Evolutionary conservation across 371 early-diverging fungal genomes (phyloP).

Genomic region (Lichtheimia ramosa): DNA sequence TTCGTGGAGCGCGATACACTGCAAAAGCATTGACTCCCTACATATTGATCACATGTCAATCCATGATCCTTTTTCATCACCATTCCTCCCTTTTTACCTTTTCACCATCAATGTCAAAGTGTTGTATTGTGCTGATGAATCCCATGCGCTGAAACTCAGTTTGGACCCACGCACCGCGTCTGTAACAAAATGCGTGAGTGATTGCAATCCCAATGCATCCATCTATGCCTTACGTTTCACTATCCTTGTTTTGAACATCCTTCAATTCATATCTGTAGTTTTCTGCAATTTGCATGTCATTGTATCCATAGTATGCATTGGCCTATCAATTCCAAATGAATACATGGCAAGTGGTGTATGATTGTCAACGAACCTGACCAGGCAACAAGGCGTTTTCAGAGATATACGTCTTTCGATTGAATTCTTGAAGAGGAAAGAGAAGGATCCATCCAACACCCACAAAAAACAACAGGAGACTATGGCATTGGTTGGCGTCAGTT

Average conservation of each 20-base stretch:
- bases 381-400: slow-evolving; percentile 87
- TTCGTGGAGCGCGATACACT: slow-evolving; percentile 79
- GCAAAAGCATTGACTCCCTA: slow-evolving; percentile 83
- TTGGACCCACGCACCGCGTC: slow-evolving; percentile 55
- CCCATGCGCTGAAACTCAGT: slow-evolving; percentile 55
- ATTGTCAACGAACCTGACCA: slow-evolving; percentile 55
- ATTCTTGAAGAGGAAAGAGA: slow-evolving; percentile 51
- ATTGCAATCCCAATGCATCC: too few relatives aligned
- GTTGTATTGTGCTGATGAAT: slow-evolving; percentile 60
- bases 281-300: slow-evolving; percentile 54
- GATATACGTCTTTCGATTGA: slow-evolving; percentile 61
- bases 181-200: slow-evolving; percentile 9
- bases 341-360: not conserved
- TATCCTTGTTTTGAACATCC: not conserved
- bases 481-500: not conserved
- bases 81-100: too few relatives aligned
- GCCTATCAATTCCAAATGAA: slow-evolving; percentile 39
- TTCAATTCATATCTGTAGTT: slow-evolving; percentile 37
- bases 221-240: not conserved
- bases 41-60: slow-evolving; percentile 9
- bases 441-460: slow-evolving; percentile 54
- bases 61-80: not conserved
- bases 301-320: slow-evolving; percentile 50
- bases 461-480: slow-evolving; percentile 49
- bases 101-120: slow-evolving; percentile 34